A percentile compares a stretch with the other conserved stretches of the same genome.
phyloP scores from a whole-genome alignment of 2,329 filamentous ascomycete species.

The Penicillium sp. region DNA sequence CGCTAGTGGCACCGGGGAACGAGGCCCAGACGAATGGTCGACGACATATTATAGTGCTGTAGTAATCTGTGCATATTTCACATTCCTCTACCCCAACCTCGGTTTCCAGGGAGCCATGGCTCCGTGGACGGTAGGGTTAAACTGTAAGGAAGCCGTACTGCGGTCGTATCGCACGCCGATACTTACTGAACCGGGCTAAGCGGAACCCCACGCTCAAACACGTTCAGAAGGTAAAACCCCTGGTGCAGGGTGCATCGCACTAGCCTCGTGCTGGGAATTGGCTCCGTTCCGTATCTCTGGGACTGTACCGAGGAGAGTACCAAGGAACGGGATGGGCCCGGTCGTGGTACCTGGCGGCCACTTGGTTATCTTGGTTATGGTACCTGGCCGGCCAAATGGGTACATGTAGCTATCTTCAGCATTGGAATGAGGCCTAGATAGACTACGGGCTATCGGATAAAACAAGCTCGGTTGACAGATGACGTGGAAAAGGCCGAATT shows the following conservation, averaged over 20 bases:
- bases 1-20: constrained; percentile 16
- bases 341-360: too few relatives aligned
- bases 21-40: background rate
- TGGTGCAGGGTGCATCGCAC: constrained; percentile 1
- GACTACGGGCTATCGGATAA: too few relatives aligned
- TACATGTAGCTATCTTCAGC: too few relatives aligned
- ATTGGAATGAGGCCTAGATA: too few relatives aligned
- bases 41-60: background rate
- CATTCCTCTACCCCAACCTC: background rate
- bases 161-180: constrained; percentile 6
- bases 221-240: constrained; percentile 15
- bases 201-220: constrained; percentile 12
- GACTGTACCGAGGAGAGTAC: background rate
- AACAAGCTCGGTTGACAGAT: too few relatives aligned
- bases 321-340: background rate
- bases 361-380: too few relatives aligned
- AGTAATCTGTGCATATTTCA: background rate
- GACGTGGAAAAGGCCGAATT: too few relatives aligned
- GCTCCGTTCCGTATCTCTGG: background rate
- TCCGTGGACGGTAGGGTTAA: background rate
- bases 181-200: constrained; percentile 10
- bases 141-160: background rate
- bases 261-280: constrained; percentile 3
- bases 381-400: too few relatives aligned
- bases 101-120: background rate